phyloP scores from a whole-genome alignment of 495 filamentous ascomycete genomes.

The Aspergillus coremiiformis region DNA sequence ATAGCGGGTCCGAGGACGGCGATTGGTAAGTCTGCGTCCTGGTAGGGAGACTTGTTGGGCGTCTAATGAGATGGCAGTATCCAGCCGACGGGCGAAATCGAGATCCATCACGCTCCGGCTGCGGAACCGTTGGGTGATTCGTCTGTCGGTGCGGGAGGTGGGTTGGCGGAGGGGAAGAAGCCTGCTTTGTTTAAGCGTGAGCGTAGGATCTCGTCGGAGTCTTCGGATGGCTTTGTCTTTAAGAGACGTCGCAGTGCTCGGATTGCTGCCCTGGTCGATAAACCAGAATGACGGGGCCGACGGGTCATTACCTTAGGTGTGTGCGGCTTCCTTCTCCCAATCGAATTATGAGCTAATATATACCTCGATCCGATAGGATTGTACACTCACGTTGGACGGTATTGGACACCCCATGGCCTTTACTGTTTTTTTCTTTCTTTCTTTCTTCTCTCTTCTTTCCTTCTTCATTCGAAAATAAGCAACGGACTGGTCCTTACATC shows the following conservation, averaged over 20 bases:
- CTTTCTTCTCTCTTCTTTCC: not conserved
- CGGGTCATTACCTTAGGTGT: not conserved
- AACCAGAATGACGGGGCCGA: not conserved
- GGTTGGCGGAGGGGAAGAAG: not conserved
- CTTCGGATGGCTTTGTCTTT: not conserved
- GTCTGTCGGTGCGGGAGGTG: not conserved
- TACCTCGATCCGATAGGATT: not conserved
- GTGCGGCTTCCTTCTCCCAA: not conserved
- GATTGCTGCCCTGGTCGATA: not conserved
- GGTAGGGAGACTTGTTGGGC: too few relatives aligned
- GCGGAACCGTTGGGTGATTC: not conserved
- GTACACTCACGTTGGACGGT: not conserved
- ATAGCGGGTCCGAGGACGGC: not conserved
- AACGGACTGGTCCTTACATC: not conserved
- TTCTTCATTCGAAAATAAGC: too few relatives aligned
- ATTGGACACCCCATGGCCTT: not conserved
- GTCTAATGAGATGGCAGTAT: too few relatives aligned
- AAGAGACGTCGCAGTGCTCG: constrained; percentile 7
- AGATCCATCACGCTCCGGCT: not conserved
- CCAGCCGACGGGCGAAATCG: not conserved
- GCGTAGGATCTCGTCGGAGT: not conserved
- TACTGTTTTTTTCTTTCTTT: not conserved
- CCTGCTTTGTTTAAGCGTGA: not conserved
- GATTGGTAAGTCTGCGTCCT: not conserved
- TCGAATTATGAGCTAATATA: not conserved